Percentiles rank a stretch among this genome's conserved stretches.
phyloP scores from a whole-genome alignment of 805 yeast genomes.

The Wickerhamomyces hampshirensis region DNA sequence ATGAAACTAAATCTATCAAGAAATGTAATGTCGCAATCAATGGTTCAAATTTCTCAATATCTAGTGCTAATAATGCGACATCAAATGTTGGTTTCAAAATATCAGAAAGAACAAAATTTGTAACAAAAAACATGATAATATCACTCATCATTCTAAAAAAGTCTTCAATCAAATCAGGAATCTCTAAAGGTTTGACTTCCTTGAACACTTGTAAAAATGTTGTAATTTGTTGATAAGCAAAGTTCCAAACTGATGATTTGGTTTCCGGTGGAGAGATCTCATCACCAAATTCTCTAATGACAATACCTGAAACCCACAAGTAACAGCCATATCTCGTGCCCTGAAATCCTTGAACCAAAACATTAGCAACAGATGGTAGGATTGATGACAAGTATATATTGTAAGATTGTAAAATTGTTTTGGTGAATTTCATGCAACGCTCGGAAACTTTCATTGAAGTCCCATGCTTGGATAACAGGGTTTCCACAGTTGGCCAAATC shows the following conservation, averaged over 20 bases:
- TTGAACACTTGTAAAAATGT: constrained; percentile 47
- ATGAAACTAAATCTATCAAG: constrained; percentile 73
- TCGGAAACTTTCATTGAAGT: constrained; percentile 64
- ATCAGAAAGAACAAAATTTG: constrained; percentile 40
- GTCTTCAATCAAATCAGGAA: constrained; percentile 72
- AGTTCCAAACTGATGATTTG: constrained; percentile 63
- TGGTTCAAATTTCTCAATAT: constrained; percentile 66
- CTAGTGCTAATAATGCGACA: constrained; percentile 51
- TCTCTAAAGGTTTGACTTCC: constrained; percentile 21
- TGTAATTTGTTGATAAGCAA: constrained; percentile 61
- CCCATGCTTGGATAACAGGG: constrained; percentile 51
- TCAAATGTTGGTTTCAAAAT: constrained; percentile 50
- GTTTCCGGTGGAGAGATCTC: constrained; percentile 43
- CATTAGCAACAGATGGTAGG: constrained; percentile 58
- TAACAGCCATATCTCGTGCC: constrained; percentile 73
- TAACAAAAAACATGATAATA: constrained; percentile 69
- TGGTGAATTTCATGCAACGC: constrained; percentile 62
- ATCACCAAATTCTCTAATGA: constrained; percentile 70
- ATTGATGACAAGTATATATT: constrained; percentile 52
- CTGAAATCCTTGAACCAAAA: constrained; percentile 67
- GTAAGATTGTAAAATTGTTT: constrained; percentile 60
- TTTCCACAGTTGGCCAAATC: constrained; percentile 54
- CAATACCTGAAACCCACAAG: constrained; percentile 83
- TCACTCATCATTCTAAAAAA: constrained; percentile 79
- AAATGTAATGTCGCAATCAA: constrained; percentile 66